Conservation (phyloP, 2,329 filamentous ascomycete genomes). For the Fusarium sp. region DNA sequence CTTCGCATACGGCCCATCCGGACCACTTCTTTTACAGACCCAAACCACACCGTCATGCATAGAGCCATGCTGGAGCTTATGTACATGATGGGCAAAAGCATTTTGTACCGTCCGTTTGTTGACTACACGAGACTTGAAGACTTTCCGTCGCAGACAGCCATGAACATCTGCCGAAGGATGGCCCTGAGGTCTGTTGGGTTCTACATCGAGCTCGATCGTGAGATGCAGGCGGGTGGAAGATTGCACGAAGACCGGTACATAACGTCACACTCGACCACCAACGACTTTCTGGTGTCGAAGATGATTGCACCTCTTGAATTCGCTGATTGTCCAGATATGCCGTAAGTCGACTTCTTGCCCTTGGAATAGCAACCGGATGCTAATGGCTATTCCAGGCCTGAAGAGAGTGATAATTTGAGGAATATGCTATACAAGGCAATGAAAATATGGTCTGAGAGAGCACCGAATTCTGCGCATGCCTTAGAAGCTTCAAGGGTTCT, state of each 20-base stretch:
- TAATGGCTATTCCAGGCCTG: neutral
- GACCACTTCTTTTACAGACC: slow-evolving; percentile 10
- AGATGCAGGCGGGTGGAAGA: slow-evolving; percentile 27
- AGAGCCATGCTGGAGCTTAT: slow-evolving; percentile 28
- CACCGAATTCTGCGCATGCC: neutral
- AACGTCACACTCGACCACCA: neutral
- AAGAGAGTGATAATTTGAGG: neutral
- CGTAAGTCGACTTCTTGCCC: slow-evolving; percentile 9
- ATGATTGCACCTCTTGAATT: slow-evolving; percentile 24
- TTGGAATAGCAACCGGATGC: neutral
- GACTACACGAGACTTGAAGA: neutral
- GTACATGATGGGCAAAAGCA: slow-evolving; percentile 13
- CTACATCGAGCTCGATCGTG: slow-evolving; percentile 25
- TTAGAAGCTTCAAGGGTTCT: slow-evolving; percentile 2
- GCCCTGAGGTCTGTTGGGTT: slow-evolving; percentile 18
- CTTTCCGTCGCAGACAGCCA: neutral
- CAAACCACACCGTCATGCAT: slow-evolving; percentile 13
- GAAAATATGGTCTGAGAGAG: slow-evolving; percentile 16
- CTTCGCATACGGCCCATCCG: slow-evolving; percentile 11
- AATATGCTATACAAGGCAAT: neutral
- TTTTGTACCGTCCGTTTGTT: slow-evolving; percentile 28
- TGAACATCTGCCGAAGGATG: slow-evolving; percentile 21
- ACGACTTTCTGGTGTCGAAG: slow-evolving; percentile 18
- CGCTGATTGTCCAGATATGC: slow-evolving; percentile 23
- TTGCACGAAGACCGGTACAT: slow-evolving; percentile 21